Conservation (phyloP, 768 basidiomycete genomes). For the Calocybe gangraenosa region DNA sequence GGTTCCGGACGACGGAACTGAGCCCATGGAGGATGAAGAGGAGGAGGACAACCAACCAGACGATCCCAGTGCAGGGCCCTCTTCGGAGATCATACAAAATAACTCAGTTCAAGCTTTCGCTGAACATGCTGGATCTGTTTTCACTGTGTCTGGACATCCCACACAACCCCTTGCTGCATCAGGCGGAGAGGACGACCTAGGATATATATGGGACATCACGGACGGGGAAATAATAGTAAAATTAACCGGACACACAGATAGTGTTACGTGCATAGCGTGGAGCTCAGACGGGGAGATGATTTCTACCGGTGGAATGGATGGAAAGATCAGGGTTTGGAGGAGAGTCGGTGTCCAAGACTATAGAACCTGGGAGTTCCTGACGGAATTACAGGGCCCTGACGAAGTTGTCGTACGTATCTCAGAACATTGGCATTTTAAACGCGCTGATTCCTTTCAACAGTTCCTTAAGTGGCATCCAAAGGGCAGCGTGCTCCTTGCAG, state of each 20-base stretch:
- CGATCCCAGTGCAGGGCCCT: slow-evolving; percentile 36
- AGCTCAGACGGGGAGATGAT: slow-evolving; percentile 89
- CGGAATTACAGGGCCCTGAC: slow-evolving; percentile 88
- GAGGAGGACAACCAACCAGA: slow-evolving; percentile 45
- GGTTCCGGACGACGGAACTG: slow-evolving; percentile 60
- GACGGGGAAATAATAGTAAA: slow-evolving; percentile 78
- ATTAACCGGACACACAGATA: slow-evolving; percentile 91
- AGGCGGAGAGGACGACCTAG: slow-evolving; percentile 93
- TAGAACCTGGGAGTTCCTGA: slow-evolving; percentile 90
- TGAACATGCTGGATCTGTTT: slow-evolving; percentile 74
- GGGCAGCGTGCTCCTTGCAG: slow-evolving; percentile 82
- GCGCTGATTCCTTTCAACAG: slow-evolving; percentile 34
- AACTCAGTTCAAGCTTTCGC: slow-evolving; percentile 70
- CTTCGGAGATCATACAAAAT: slow-evolving; percentile 40
- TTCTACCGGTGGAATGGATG: slow-evolving; percentile 98
- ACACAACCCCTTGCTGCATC: slow-evolving; percentile 78
- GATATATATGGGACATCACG: slow-evolving; percentile 88
- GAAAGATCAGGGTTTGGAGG: slow-evolving; percentile 88
- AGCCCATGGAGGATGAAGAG: slow-evolving; percentile 70
- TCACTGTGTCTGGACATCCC: slow-evolving; percentile 81
- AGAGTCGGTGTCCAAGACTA: slow-evolving; percentile 73
- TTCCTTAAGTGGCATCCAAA: slow-evolving; percentile 97
- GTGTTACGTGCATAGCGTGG: slow-evolving; percentile 76
- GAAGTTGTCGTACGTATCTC: slow-evolving; percentile 78
- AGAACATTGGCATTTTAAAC: background rate